phyloP scores from a whole-genome alignment of 2,329 filamentous ascomycete species.

The Diplodia scrobiculata region DNA sequence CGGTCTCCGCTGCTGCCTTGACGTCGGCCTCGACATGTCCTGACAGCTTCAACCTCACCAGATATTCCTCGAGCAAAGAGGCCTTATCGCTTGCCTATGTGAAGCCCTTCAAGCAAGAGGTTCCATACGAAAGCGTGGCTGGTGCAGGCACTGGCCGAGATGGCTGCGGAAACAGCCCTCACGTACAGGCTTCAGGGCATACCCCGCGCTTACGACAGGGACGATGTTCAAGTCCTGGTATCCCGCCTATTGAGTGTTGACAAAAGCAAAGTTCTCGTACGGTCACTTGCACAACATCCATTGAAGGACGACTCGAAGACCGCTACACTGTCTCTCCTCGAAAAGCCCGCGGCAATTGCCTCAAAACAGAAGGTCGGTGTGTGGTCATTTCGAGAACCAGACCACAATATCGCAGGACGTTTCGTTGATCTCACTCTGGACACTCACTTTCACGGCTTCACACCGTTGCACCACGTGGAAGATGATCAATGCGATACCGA shows the following conservation, averaged over 20 bases:
- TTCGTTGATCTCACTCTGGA: not conserved
- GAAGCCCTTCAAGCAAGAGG: not conserved
- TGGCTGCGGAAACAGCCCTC: not conserved
- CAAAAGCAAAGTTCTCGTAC: not conserved
- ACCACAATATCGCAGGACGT: not conserved
- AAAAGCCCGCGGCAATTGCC: not conserved
- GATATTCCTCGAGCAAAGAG: not conserved
- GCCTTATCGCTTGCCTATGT: not conserved
- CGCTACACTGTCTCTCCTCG: not conserved
- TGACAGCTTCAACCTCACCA: not conserved
- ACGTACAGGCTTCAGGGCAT: constrained; percentile 3
- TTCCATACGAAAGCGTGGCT: not conserved
- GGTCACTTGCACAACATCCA: not conserved
- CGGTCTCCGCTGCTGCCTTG: not conserved
- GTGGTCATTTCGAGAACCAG: not conserved
- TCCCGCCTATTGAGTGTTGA: not conserved
- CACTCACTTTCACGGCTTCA: not conserved
- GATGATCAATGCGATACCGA: not conserved
- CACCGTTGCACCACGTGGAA: not conserved
- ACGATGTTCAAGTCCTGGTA: not conserved
- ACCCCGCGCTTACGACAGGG: not conserved
- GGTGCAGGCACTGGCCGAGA: not conserved
- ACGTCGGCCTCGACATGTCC: not conserved
- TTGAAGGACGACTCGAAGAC: not conserved
- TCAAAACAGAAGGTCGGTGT: too few species aligned